These are phyloP conservation scores for Kwoniella sp. DNA, from an alignment of 768 basidiomycete genomes.

Conservation along the genomic window DNA sequence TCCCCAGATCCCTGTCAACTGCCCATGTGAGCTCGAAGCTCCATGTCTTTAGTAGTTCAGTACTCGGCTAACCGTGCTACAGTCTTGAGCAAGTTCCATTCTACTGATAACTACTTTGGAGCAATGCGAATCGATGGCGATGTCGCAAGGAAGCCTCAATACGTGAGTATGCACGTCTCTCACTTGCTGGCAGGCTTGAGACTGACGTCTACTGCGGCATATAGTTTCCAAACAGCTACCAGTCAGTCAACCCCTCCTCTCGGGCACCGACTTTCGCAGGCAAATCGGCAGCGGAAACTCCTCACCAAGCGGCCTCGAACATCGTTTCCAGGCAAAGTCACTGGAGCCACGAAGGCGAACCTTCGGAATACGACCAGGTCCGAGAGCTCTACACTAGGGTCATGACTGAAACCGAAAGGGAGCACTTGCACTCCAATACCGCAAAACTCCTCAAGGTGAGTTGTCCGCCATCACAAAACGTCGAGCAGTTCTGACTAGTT, in stretches of 20 bases:
- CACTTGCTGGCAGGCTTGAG: background rate
- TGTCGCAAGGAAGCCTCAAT: conserved; percentile 39
- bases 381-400: conserved; percentile 51
- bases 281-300: conserved; percentile 32
- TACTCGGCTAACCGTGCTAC: background rate
- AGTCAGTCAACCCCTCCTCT: conserved; percentile 28
- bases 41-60: too few relatives aligned
- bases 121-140: conserved; percentile 51
- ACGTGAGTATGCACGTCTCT: conserved; percentile 22
- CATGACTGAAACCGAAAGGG: conserved; percentile 43
- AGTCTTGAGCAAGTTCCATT: conserved; percentile 49
- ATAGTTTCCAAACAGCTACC: conserved; percentile 41
- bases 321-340: conserved; percentile 46
- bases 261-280: conserved; percentile 40
- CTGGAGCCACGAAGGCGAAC: conserved; percentile 52
- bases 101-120: conserved; percentile 53
- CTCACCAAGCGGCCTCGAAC: conserved; percentile 47
- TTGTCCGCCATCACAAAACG: background rate
- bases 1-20: conserved; percentile 36
- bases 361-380: conserved; percentile 52
- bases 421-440: conserved; percentile 52
- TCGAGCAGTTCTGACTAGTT: background rate
- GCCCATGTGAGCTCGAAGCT: conserved; percentile 34
- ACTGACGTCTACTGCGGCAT: background rate
- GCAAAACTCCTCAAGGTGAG: conserved; percentile 43